phyloP scores from a whole-genome alignment of 169 alveolate genomes.

The Cryptosporidium felis region DNA sequence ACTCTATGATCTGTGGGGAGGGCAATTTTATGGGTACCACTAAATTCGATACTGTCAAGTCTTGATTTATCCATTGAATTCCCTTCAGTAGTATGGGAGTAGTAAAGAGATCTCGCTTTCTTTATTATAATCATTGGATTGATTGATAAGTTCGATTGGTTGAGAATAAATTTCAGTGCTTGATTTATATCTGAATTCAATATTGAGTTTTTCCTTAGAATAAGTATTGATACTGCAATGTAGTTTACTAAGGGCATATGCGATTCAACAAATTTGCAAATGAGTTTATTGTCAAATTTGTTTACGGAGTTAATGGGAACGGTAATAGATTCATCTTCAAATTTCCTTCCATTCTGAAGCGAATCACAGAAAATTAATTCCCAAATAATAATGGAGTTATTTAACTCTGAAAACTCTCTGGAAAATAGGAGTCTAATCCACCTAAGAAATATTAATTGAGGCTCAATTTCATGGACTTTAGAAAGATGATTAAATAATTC shows the following conservation, averaged over 20 bases:
- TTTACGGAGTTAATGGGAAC: background rate
- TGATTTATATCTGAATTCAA: conserved; percentile 24
- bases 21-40: background rate
- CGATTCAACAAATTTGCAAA: conserved; percentile 27
- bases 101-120: conserved; percentile 15
- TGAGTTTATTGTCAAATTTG: background rate
- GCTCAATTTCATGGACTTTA: conserved; percentile 48
- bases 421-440: conserved; percentile 85
- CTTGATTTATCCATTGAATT: too few species aligned
- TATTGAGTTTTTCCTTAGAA: background rate
- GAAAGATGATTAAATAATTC: conserved; percentile 17
- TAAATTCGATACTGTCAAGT: too few species aligned
- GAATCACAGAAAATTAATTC: conserved; percentile 52
- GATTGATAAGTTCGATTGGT: conserved; percentile 21
- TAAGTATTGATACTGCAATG: conserved; percentile 32
- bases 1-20: background rate
- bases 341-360: background rate
- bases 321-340: background rate
- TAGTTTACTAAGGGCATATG: conserved; percentile 39
- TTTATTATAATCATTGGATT: conserved; percentile 3
- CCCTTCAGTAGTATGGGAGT: too few species aligned
- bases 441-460: conserved; percentile 69
- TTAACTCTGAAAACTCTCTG: conserved; percentile 74
- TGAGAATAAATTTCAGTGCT: conserved; percentile 26
- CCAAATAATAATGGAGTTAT: conserved; percentile 55